Base-by-base conservation (phyloP, 2,329 filamentous ascomycete species). In the Ceratocystis huliohia region DNA sequence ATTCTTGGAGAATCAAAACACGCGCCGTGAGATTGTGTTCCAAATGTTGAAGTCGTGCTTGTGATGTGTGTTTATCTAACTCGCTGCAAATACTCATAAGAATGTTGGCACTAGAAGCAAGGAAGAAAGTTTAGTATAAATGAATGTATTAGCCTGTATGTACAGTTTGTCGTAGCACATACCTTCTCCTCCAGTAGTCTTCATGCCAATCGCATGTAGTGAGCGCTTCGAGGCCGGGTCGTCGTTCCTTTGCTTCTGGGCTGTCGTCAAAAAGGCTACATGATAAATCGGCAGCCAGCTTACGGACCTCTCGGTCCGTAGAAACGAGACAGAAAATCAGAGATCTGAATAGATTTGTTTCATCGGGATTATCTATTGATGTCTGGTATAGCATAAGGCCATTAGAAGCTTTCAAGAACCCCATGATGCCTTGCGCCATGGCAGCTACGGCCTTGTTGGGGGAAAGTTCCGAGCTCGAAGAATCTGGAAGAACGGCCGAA, bases 11-110 rank as follows among this genome's bases (percentile, higher is more conserved):
- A 1, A 87, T 74, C 2, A 79, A 71, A 10, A 85, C 72, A 22
- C 83, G 78, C 48, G 82, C 80, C 70, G 82, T 78, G 4, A 87
- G 74, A 70, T 84, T 87, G 46, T 79, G 78, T 70, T 81, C 78
- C 53, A 68, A 41, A 20, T 59, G 59, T 15, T 53, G 61, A 57
- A 68, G 41, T 7, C 61, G 64, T 41, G 64, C 57, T 46, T 61
- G 64, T n/a, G 65, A 66, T 17, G 61, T 66, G 45, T 68, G 67
- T 25, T 66, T 65, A 22, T 68, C 67, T 10, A 68, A 61, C 33
- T 45, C 63, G 20, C 45, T 66, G 22, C 67, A 68, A 25, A 64
- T 68, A n/a, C 53, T 25, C 30, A 66, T 64, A 2, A 68, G 53
- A 44, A 57, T 28, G 59, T 46, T 59, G n/a, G 67, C 67, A 66